Evolutionary conservation across 441 rosid species (phyloP), one percentile per base, ranked within the genome.

Genomic region (Jatropha podagrica): DNA sequence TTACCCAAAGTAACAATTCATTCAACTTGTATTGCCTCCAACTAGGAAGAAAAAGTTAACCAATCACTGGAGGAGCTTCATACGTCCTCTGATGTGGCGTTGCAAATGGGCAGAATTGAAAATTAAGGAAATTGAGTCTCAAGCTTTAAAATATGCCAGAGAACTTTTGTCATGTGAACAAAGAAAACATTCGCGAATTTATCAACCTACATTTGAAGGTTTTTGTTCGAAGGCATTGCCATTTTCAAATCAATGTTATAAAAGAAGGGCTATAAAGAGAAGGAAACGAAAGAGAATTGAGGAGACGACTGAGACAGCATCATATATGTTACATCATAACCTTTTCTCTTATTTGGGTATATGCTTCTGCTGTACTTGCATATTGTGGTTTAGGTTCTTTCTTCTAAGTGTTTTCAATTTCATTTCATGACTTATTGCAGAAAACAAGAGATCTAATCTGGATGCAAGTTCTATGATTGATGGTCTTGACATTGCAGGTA

Each of bases 21-120:
- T 49, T 70, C 17, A 73, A 71, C 41, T 77, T 68, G 40, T 40
- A 44, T 55, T 77, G 32, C 65, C 26, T 73, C 64, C 48, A 26
- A 58, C 37, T 69, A 93, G 99, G 88, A 96, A 92, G 91, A 95
- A 92, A 89, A 94, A 85, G 90, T 77, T 95, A 84, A 90, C 96
- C 52, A 81, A 82, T 85, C 94, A 92, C 74, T 94, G 97, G 96
- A 92, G 87, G 86, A 88, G 71, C 77, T 96, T 91, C 77, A 86
- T 91, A 75, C 84, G 80, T 61, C 99, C 99, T 74, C 82, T 96
- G 65, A 91, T 86, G 97, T 93, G 98, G 98, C 92, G 93, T 59
- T 91, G 96, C 89, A 91, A 92, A 82, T 93, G 97, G 98, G 73
- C 88, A 20, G 98, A 95, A 81, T 79, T 91, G 79, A 89, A 85